Evolutionary conservation across 2,329 filamentous ascomycete species (phyloP).

Genomic region (Penicillium sp.): DNA sequence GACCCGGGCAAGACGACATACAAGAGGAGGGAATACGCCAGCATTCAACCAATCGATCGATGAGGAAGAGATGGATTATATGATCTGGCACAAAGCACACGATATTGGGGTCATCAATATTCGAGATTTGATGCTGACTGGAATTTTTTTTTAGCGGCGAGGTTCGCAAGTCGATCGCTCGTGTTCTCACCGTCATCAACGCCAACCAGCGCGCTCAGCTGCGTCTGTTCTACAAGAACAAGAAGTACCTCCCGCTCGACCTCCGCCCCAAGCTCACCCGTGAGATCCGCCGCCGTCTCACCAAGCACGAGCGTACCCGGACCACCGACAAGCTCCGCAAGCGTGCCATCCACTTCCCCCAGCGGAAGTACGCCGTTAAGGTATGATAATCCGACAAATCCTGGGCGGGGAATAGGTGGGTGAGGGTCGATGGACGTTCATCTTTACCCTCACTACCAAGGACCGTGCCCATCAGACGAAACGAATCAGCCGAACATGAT

Average conservation of each 20-base stretch:
- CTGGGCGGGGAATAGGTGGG: neutral
- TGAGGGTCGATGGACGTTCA: neutral
- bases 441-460: neutral
- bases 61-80: neutral
- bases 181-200: conserved; percentile 98
- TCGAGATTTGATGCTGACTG: conserved; percentile 21
- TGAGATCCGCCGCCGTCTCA: conserved; percentile 90
- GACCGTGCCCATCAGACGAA: neutral
- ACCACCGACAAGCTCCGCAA: conserved; percentile 94
- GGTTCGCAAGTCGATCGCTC: conserved; percentile 98
- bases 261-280: conserved; percentile 97
- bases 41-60: neutral
- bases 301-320: conserved; percentile 76
- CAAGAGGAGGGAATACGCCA: neutral
- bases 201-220: conserved; percentile 97
- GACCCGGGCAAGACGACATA: conserved; percentile 1
- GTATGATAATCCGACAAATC: conserved; percentile 44
- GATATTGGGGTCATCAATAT: neutral
- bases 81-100: neutral
- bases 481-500: neutral
- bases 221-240: conserved; percentile 98
- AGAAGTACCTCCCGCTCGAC: conserved; percentile 98
- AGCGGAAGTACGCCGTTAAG: conserved; percentile 99
- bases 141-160: conserved; percentile 62
- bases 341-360: conserved; percentile 89